Evolutionary conservation across 2,329 filamentous ascomycete genomes (phyloP), one percentile per base, ranked within the genome.

Genomic region (Myriosclerotinia scirpicola): DNA sequence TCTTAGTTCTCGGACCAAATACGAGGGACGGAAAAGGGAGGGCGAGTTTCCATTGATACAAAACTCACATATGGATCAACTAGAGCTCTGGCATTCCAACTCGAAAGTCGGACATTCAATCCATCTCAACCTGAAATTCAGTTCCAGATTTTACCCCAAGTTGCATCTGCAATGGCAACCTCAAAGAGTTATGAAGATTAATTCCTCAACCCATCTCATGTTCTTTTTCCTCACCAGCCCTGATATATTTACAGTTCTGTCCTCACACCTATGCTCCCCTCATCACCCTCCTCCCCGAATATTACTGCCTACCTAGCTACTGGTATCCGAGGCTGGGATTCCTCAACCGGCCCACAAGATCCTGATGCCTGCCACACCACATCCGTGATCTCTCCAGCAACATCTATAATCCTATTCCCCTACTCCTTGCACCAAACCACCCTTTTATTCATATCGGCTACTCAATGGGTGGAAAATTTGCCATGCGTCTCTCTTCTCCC

Each of bases 381-480:
- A 77, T 75, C 58, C n/a, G 52, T 2, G 54, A 67, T 26, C 68
- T 77, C 8, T 72, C 75, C 26, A 26, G 50, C 1, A 70, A 72
- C 17, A 70, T 74, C 9, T 67, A 73, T 17, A 59, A 64, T 3
- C 68, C 76, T 3, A 63, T 79, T 22, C 54, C 66, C 0, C 46
- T 67, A 17, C 54, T 73, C 6, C 38, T 38, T 15, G 30, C 71
- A 30, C 30, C 71, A 7, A 20, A 36, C 48, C 42, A 52, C 3
- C 71, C 73, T 1, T 72, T 78, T 48, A 68, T 79, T 26, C 69
- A 79, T 3, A 66, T 79, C 48, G 77, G 77, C 2, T 76, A 79
- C 68, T 79, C 77, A 0, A 80, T 80, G 78, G 78, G 79, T 4
- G 78, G 74, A 20, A 80, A 80, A 62, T 75, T 80, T 2, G 74